Conservation (phyloP, 148 eudicot genomes). For the Cornus controversa region DNA sequence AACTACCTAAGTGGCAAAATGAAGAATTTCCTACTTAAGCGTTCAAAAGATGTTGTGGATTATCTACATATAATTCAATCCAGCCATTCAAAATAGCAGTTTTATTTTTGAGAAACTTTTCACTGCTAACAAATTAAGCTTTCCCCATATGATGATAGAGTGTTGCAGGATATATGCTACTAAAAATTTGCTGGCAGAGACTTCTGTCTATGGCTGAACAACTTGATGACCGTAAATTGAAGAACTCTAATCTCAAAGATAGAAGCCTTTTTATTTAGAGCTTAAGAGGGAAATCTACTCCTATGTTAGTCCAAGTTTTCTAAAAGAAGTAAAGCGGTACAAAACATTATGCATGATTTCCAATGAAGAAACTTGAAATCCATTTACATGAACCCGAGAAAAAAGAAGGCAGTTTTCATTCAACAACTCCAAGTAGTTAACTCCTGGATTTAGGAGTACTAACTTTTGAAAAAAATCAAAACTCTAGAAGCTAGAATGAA, state of each 20-base stretch:
- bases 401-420: neutral
- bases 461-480: neutral
- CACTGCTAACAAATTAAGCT: neutral
- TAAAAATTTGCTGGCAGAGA: neutral
- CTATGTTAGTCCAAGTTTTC: neutral
- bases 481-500: neutral
- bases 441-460: neutral
- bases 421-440: neutral
- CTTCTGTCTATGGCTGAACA: neutral
- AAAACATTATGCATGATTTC: neutral
- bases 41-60: neutral
- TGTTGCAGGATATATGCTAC: neutral
- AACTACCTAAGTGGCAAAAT: neutral
- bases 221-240: neutral
- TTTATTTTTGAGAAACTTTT: neutral
- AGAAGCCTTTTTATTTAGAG: neutral
- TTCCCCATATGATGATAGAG: neutral
- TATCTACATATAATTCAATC: neutral
- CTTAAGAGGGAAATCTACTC: neutral
- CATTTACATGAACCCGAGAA: neutral
- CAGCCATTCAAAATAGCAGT: neutral
- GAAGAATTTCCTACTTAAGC: neutral
- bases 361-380: neutral
- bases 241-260: neutral
- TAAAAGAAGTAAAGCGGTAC: neutral